A percentile compares a stretch with the other conserved stretches of the same genome.
phyloP scores from a whole-genome alignment of 192 early-diverging fungal species.

The Pilobolus umbonatus region DNA sequence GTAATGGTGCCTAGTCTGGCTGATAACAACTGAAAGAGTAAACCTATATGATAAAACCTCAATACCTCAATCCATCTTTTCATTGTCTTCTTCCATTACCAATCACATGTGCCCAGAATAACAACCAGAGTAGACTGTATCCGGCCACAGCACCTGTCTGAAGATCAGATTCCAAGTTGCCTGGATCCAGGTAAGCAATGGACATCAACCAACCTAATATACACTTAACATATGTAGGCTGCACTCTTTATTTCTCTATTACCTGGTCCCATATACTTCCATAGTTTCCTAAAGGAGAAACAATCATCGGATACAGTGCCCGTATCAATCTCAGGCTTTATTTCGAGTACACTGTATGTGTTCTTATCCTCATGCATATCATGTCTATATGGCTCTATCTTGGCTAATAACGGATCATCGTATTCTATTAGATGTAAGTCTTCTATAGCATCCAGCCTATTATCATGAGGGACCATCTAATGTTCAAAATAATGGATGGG shows the following conservation, averaged over 20 bases:
- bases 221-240: background rate
- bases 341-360: too few relatives aligned
- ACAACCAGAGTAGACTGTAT: conserved; percentile 60
- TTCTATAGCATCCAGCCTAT: conserved; percentile 1
- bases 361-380: too few relatives aligned
- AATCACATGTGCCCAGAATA: conserved; percentile 59
- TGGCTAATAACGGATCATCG: background rate
- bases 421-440: conserved; percentile 6
- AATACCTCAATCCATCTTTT: background rate
- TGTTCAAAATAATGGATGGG: too few relatives aligned
- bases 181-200: conserved; percentile 70
- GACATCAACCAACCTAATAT: conserved; percentile 24
- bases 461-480: conserved; percentile 22
- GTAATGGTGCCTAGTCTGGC: conserved; percentile 63
- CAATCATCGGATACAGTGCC: conserved; percentile 12
- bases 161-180: conserved; percentile 65
- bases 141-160: conserved; percentile 64
- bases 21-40: conserved; percentile 57
- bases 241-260: background rate
- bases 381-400: conserved; percentile 1
- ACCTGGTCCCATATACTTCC: conserved; percentile 65
- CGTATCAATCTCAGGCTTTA: conserved; percentile 15
- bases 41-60: conserved; percentile 19
- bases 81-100: conserved; percentile 19
- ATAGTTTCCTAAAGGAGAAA: conserved; percentile 60